These are phyloP conservation scores for Drechslerella coelobrocha DNA, from an alignment of 2,329 filamentous ascomycete species.

Conservation along the genomic window DNA sequence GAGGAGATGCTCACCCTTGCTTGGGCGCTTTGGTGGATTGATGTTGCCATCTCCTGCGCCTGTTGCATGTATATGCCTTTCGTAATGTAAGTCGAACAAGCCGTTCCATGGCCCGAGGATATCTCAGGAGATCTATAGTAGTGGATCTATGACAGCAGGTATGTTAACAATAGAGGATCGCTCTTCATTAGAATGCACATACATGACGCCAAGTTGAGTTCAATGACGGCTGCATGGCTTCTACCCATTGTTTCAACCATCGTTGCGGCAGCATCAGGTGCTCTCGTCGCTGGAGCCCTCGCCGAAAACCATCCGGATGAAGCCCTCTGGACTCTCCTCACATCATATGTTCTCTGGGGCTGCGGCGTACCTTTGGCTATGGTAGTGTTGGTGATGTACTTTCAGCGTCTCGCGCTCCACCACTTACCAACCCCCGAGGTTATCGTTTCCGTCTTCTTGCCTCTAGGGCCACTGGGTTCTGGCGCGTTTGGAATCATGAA, in stretches of 20 bases:
- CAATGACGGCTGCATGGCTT: slow-evolving; percentile 70
- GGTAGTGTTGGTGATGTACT: slow-evolving; percentile 63
- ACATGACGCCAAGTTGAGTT: slow-evolving; percentile 61
- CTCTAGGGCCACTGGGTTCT: slow-evolving; percentile 71
- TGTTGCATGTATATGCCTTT: slow-evolving; percentile 67
- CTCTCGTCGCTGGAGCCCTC: slow-evolving; percentile 69
- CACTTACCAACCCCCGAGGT: slow-evolving; percentile 71
- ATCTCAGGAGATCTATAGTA: neutral
- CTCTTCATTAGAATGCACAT: slow-evolving; percentile 53
- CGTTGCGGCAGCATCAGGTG: slow-evolving; percentile 70
- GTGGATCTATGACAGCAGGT: slow-evolving; percentile 8
- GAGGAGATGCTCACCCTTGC: slow-evolving; percentile 65
- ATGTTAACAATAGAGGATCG: neutral
- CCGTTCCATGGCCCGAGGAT: neutral
- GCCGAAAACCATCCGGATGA: slow-evolving; percentile 61
- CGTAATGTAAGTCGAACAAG: slow-evolving; percentile 62
- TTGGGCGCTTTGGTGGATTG: slow-evolving; percentile 68
- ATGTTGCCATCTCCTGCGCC: slow-evolving; percentile 63
- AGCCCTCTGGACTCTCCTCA: slow-evolving; percentile 69
- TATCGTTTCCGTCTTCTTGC: slow-evolving; percentile 72
- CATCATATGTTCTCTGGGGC: slow-evolving; percentile 73
- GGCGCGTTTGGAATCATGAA: slow-evolving; percentile 67
- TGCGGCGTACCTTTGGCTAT: slow-evolving; percentile 69
- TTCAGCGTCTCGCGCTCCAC: slow-evolving; percentile 71
- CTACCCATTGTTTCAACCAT: slow-evolving; percentile 72